Conservation (phyloP, 2,329 filamentous ascomycete species). For the Niveomyces coronatus region DNA sequence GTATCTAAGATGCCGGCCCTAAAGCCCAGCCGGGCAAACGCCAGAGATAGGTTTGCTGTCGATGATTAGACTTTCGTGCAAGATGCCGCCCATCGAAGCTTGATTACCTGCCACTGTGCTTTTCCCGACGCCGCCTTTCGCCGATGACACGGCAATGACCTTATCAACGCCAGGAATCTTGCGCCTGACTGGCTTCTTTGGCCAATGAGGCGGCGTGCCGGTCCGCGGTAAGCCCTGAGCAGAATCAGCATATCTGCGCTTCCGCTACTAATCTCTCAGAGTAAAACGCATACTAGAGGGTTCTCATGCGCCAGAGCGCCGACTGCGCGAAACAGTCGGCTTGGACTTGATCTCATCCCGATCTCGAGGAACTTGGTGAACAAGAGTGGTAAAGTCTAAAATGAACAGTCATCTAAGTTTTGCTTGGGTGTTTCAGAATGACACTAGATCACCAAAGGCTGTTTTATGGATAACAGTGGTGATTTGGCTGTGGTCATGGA, state of each 20-base stretch:
- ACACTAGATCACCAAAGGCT: too few relatives aligned
- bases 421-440: too few relatives aligned
- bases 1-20: constrained; percentile 84
- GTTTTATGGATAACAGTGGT: too few relatives aligned
- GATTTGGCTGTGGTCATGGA: too few relatives aligned
- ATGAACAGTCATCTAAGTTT: too few relatives aligned
- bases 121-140: constrained; percentile 97
- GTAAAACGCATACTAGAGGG: constrained; percentile 66
- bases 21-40: constrained; percentile 73
- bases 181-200: constrained; percentile 70
- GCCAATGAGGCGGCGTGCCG: constrained; percentile 44
- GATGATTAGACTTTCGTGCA: neutral
- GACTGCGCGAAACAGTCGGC: constrained; percentile 25
- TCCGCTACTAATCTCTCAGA: too few relatives aligned
- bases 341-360: constrained; percentile 29
- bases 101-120: constrained; percentile 76
- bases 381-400: too few relatives aligned
- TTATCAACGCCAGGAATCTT: constrained; percentile 78
- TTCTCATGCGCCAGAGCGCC: constrained; percentile 60
- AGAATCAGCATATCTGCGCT: too few relatives aligned
- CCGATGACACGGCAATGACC: constrained; percentile 92
- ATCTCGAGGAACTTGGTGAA: too few relatives aligned
- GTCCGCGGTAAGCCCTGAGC: constrained; percentile 81
- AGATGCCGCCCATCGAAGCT: neutral
- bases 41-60: constrained; percentile 68